phyloP scores from a whole-genome alignment of 208 protist genomes.

The Jaenimonas drosophilae region DNA sequence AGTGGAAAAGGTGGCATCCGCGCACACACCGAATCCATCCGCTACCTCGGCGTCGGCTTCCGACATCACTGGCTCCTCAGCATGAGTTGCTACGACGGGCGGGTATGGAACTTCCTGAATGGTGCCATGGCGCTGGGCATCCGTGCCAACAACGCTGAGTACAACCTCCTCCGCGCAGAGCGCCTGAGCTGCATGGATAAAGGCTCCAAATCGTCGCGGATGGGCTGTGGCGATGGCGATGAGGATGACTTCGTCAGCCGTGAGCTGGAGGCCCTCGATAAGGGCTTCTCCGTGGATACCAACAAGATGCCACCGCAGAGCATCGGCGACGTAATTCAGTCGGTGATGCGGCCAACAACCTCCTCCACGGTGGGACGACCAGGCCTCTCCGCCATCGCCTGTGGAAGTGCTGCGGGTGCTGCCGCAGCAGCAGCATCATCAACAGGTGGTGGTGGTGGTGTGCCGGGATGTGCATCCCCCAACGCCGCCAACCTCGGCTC shows the following conservation, averaged over 20 bases:
- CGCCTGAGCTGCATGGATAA: slow-evolving; percentile 11
- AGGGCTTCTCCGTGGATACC: neutral
- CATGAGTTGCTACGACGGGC: slow-evolving; percentile 42
- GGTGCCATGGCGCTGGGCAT: slow-evolving; percentile 52
- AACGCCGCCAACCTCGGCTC: neutral
- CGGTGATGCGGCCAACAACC: no score
- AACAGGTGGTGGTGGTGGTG: no score
- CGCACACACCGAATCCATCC: slow-evolving; percentile 40
- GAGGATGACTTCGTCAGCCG: neutral
- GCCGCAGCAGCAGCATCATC: no score
- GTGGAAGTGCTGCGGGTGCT: neutral
- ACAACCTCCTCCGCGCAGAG: slow-evolving; percentile 24
- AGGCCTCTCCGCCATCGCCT: neutral
- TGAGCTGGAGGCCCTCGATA: neutral
- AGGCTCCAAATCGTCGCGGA: no score
- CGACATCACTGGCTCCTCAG: slow-evolving; percentile 32
- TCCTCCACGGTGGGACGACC: no score
- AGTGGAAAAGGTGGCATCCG: slow-evolving; percentile 31
- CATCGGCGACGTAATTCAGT: neutral
- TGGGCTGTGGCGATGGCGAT: neutral
- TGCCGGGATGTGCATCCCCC: no score
- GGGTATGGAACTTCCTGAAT: slow-evolving; percentile 37
- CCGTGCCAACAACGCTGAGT: slow-evolving; percentile 52
- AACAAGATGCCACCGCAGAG: neutral
- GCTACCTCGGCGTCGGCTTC: slow-evolving; percentile 26